Evolutionary conservation across 108 stramenopile species (phyloP).

Genomic region (Aurantiochytrium sp.): DNA sequence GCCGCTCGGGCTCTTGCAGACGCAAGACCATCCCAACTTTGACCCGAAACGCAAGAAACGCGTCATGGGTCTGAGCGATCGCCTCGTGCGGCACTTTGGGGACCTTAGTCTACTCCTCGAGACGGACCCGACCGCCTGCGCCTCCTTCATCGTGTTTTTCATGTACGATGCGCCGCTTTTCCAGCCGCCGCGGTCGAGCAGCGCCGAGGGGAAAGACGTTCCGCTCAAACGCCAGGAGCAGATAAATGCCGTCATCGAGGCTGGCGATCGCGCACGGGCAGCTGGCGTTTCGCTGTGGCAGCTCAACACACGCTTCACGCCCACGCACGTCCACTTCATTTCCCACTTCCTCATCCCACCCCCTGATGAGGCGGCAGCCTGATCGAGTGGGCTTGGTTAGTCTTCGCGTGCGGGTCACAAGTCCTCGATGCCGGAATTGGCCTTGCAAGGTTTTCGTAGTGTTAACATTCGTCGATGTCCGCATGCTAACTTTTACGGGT

Average conservation of each 20-base stretch:
- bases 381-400: no score
- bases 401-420: no score
- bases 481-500: no score
- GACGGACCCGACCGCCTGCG: neutral
- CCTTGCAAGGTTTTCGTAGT: no score
- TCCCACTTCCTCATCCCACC: neutral
- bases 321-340: neutral
- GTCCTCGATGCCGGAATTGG: no score
- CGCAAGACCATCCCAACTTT: neutral
- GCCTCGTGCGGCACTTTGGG: constrained; percentile 3
- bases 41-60: neutral
- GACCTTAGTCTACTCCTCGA: neutral
- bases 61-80: neutral
- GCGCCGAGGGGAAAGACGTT: neutral
- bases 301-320: neutral
- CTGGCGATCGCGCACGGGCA: neutral
- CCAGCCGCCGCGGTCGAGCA: neutral
- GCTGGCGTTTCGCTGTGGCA: neutral
- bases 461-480: no score
- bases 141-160: neutral
- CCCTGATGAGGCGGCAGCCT: no score
- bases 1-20: neutral
- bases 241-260: neutral
- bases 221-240: neutral
- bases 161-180: neutral